These are phyloP conservation scores for Halophytophthora polymorphica DNA, from an alignment of 352 stramenopile species.

Conservation along the genomic window DNA sequence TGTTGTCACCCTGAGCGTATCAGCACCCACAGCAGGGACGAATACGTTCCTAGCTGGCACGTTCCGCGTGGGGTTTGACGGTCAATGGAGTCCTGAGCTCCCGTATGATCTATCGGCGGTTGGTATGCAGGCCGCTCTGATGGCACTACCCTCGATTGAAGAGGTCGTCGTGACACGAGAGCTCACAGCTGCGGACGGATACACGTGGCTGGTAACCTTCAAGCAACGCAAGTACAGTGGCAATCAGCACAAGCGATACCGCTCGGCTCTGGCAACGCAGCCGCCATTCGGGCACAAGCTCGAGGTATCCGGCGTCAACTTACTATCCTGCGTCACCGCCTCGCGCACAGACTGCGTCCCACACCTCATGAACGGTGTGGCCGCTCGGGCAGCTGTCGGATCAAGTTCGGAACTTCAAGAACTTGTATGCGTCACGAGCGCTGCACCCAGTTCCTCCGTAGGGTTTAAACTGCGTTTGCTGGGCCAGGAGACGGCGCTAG, in stretches of 20 bases:
- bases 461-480: slow-evolving; percentile 68
- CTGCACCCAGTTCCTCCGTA: slow-evolving; percentile 10
- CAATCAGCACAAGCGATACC: slow-evolving; percentile 50
- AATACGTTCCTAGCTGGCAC: slow-evolving; percentile 57
- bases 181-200: slow-evolving; percentile 58
- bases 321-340: slow-evolving; percentile 56
- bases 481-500: slow-evolving; percentile 39
- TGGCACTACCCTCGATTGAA: slow-evolving; percentile 58
- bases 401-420: slow-evolving; percentile 54
- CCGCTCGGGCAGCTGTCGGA: slow-evolving; percentile 39
- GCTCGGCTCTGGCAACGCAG: slow-evolving; percentile 40
- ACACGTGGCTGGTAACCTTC: slow-evolving; percentile 80
- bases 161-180: slow-evolving; percentile 48
- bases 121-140: slow-evolving; percentile 63
- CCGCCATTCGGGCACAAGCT: slow-evolving; percentile 49
- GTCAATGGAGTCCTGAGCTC: slow-evolving; percentile 84
- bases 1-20: slow-evolving; percentile 68
- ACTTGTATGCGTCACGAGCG: slow-evolving; percentile 37
- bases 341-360: slow-evolving; percentile 40
- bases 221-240: slow-evolving; percentile 44
- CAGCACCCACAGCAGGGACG: slow-evolving; percentile 42
- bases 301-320: slow-evolving; percentile 37
- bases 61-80: slow-evolving; percentile 90
- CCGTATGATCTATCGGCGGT: slow-evolving; percentile 81
- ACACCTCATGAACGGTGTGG: slow-evolving; percentile 39